Percentiles rank a stretch among this genome's conserved stretches.
Evolutionary conservation across 164 flowering plant species (phyloP).

Genomic region (Macadamia tetraphylla): DNA sequence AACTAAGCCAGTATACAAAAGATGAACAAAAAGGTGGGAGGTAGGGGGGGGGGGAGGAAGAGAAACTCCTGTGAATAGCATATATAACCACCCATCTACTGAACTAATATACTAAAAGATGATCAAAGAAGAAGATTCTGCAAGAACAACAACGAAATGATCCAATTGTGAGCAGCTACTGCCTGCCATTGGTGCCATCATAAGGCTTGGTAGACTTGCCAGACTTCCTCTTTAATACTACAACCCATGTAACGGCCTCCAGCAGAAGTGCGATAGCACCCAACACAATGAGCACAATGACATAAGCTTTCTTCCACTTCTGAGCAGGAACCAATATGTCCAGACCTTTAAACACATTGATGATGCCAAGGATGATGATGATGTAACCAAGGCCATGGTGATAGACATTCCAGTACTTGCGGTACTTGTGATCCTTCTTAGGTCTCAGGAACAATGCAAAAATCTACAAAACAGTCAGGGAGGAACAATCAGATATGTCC

Average conservation of each 20-base stretch:
- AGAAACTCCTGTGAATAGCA: no score
- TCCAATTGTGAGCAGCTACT: no score
- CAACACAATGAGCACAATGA: conserved; percentile 26
- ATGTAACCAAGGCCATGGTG: conserved; percentile 68
- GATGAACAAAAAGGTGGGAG: no score
- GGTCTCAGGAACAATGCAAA: conserved; percentile 74
- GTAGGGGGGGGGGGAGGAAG: no score
- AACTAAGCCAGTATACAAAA: no score
- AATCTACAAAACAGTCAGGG: conserved; percentile 24
- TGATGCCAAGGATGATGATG: conserved; percentile 51
- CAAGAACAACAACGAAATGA: no score
- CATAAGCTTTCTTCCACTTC: conserved; percentile 52
- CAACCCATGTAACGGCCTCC: conserved; percentile 62
- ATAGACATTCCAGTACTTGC: conserved; percentile 70
- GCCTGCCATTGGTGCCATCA: no score
- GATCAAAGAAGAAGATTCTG: no score
- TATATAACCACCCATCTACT: no score
- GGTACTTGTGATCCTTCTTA: conserved; percentile 63
- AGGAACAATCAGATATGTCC: no score
- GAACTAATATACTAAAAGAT: no score
- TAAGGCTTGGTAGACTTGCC: background rate
- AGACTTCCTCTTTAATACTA: conserved; percentile 48
- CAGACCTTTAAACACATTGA: conserved; percentile 71
- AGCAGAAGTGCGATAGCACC: conserved; percentile 45
- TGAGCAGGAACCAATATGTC: conserved; percentile 44